Evolutionary conservation across 2,329 filamentous ascomycete species (phyloP), one percentile per base, ranked within the genome.

Genomic region (Tricladium varicosporioides): DNA sequence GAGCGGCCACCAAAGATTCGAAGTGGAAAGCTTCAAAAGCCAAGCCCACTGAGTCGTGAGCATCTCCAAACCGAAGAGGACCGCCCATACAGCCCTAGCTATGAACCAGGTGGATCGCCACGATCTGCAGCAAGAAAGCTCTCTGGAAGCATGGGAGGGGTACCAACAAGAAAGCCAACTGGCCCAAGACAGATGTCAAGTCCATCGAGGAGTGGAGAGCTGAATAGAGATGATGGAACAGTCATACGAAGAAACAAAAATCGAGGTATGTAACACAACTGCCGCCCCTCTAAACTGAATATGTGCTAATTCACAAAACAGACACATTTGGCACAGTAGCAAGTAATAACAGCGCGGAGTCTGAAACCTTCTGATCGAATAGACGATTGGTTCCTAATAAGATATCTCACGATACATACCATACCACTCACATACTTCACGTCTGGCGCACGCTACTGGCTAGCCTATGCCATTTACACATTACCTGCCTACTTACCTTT

Each of bases 31-130:
- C 69, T 83, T 49, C 75, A 77, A 59, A 82, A 82, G 67, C 72
- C 72, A 46, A 83, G 80, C 69, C 82, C 83, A 0, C 70, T 80
- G n/a, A 78, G 78, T n/a, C 80, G 80, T 60, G 80, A 82, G 75
- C 52, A 82, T 76, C 15, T 67, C 2, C 43, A 57, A n/a, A 11
- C 42, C 22, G 56, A 60, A 0, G 50, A 58, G 13, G 54, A 55
- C 27, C 16, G 27, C n/a, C 22, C 44, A 15, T 36, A 59, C 54
- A 52, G 62, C n/a, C 44, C 48, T 47, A 55, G 44, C 9, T 66
- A 66, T 32, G 60, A 65, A 31, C 60, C 53, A 22, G 53, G 60
- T 47, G 61, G 58, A 16, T 65, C 63, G 13, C 60, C 66, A 32
- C 60, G 64, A 51, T 65, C 65, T 42, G 60, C 65, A 16, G 60